Evolutionary conservation across 176 grass and related monocot genomes (phyloP), one percentile per base, ranked within the genome.

Genomic region (Phyllostachys edulis): DNA sequence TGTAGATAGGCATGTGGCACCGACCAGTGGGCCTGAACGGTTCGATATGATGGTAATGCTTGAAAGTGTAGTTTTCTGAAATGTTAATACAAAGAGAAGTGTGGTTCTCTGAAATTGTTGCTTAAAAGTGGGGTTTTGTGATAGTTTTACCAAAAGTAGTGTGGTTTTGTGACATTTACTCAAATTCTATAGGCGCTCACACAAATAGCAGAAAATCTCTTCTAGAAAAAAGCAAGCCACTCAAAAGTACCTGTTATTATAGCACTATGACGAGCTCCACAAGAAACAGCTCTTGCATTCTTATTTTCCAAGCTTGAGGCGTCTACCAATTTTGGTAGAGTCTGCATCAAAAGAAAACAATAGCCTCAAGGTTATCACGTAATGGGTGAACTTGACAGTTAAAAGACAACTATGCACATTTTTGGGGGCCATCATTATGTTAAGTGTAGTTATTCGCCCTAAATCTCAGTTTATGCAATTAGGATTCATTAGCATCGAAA

Each of bases 261-360:
- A 52, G 97, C 90, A 88, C 90, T 99, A 73, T 99, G 97, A 26
- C 97, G 87, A 72, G 97, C 97, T 66, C 97, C 97, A 84, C 97
- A 99, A 77, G 97, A 94, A 82, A 99, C 93, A 15, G 81, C 18
- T 78, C 82, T 90, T 65, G 91, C 97, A 32, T 91, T 94, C 70
- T 96, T 99, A 84, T 94, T 92, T 77, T 92, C 97, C 88, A 99
- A 83, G 82, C 90, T 91, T 63, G 93, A 85, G 82, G 90, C 87
- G 55, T 99, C 97, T 67, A 99, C 56, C 71, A 94, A 54, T 81
- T 94, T 99, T 20, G 97, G 97, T 88, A 99, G 41, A 76, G 90
- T 96, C 97, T 99, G 91, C 85, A 91, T 72, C 38, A 18, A 80
- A 89, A 34, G 60, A 69, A 88, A 73, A 39, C 21, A 45, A 1